These are phyloP conservation scores for Ceratobasidium sp. DNA, from an alignment of 1,284 basidiomycete genomes.

Conservation along the genomic window DNA sequence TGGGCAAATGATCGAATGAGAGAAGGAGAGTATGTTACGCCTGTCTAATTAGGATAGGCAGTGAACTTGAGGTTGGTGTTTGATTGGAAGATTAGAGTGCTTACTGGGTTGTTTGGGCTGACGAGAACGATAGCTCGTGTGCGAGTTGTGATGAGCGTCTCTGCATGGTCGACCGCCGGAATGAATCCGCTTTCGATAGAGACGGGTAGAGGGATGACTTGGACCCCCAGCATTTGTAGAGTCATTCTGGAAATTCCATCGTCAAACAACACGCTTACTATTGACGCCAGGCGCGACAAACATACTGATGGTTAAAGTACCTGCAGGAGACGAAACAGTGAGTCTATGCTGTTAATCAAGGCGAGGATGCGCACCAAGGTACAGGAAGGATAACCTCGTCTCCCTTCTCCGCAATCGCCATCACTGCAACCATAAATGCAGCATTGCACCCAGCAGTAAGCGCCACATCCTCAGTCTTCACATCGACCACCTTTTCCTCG, in stretches of 20 bases:
- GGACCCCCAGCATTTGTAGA: constrained; percentile 72
- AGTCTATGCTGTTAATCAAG: too few species aligned
- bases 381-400: constrained; percentile 83
- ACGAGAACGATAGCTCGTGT: constrained; percentile 80
- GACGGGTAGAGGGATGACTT: constrained; percentile 70
- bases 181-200: constrained; percentile 66
- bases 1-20: constrained; percentile 72
- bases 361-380: constrained; percentile 75
- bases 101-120: constrained; percentile 77
- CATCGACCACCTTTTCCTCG: constrained; percentile 54
- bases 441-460: constrained; percentile 76
- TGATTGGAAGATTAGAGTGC: constrained; percentile 47
- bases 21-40: constrained; percentile 72
- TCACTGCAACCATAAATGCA: constrained; percentile 72
- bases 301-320: constrained; percentile 82
- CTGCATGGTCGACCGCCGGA: constrained; percentile 65
- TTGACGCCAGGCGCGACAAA: constrained; percentile 42
- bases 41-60: constrained; percentile 68
- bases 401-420: constrained; percentile 74
- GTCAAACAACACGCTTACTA: constrained; percentile 26
- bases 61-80: not conserved
- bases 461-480: constrained; percentile 66
- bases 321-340: constrained; percentile 52
- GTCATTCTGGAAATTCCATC: constrained; percentile 67
- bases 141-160: constrained; percentile 63